Conservation (phyloP, 2,329 filamentous ascomycete species). For the Diplodia seriata region DNA sequence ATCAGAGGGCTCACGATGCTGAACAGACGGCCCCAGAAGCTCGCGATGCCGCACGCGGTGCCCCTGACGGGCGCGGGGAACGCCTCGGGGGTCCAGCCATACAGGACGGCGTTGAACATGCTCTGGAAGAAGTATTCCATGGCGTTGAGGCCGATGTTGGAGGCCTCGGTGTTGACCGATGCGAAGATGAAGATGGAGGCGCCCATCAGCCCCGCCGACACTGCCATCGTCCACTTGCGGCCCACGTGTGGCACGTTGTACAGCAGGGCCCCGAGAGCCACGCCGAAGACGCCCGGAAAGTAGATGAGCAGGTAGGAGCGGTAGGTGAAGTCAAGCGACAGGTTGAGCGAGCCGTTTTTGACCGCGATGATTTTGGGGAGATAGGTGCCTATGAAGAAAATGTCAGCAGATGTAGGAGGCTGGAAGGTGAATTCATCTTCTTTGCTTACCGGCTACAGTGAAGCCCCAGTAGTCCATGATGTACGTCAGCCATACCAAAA, state of each 20-base stretch:
- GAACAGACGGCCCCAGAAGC: conserved; percentile 65
- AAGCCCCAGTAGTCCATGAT: conserved; percentile 61
- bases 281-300: conserved; percentile 59
- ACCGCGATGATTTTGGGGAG: conserved; percentile 59
- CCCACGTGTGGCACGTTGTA: conserved; percentile 56
- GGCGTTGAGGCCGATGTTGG: conserved; percentile 58
- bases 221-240: conserved; percentile 55
- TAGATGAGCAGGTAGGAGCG: conserved; percentile 63
- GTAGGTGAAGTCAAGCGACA: conserved; percentile 58
- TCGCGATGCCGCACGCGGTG: conserved; percentile 62
- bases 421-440: too few species aligned
- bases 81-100: conserved; percentile 60
- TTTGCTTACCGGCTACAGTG: conserved; percentile 51
- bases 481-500: conserved; percentile 60
- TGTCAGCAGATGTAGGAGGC: too few species aligned
- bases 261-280: conserved; percentile 56
- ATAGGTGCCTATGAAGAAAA: conserved; percentile 49
- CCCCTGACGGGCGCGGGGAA: conserved; percentile 60
- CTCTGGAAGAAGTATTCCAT: conserved; percentile 62
- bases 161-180: conserved; percentile 53
- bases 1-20: conserved; percentile 65
- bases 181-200: conserved; percentile 55
- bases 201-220: conserved; percentile 54
- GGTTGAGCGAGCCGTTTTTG: conserved; percentile 57
- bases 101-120: conserved; percentile 61